Evolutionary conservation across 1,284 basidiomycete genomes (phyloP).

Genomic region (Veloboletus limbatus): DNA sequence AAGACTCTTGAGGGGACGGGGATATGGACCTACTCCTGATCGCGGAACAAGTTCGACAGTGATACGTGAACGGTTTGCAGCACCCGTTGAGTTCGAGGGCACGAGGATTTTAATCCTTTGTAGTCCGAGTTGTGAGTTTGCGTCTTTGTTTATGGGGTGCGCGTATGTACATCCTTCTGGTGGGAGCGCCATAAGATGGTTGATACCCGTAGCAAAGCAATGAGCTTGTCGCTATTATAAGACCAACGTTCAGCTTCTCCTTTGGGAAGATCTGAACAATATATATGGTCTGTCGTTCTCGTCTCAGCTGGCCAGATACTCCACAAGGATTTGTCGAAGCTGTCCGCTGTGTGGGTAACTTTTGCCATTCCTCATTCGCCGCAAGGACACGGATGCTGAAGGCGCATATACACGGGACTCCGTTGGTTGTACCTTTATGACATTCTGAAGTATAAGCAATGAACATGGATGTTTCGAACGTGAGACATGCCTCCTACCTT

Average conservation of each 20-base stretch:
- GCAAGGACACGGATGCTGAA: slow-evolving; percentile 66
- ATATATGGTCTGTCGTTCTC: slow-evolving; percentile 49
- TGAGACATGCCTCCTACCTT: slow-evolving; percentile 52
- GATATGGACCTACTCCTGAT: slow-evolving; percentile 51
- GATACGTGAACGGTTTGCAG: slow-evolving; percentile 33
- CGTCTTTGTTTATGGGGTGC: slow-evolving; percentile 72
- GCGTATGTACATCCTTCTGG: slow-evolving; percentile 79
- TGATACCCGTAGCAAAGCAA: slow-evolving; percentile 55
- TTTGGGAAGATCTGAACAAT: slow-evolving; percentile 51
- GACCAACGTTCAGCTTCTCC: slow-evolving; percentile 47
- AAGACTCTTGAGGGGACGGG: slow-evolving; percentile 32
- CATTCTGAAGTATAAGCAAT: slow-evolving; percentile 48
- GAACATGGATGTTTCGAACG: background rate
- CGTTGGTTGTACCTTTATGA: slow-evolving; percentile 58
- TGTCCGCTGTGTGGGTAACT: slow-evolving; percentile 33
- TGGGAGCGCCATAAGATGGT: slow-evolving; percentile 86
- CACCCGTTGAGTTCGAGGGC: slow-evolving; percentile 27
- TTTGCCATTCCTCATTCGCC: slow-evolving; percentile 47
- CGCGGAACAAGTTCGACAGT: slow-evolving; percentile 62
- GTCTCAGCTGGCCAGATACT: slow-evolving; percentile 54
- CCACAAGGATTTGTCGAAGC: slow-evolving; percentile 52
- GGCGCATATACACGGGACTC: slow-evolving; percentile 67
- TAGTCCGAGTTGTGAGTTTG: slow-evolving; percentile 87
- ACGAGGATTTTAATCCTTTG: slow-evolving; percentile 57
- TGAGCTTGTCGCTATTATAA: slow-evolving; percentile 10